These are phyloP conservation scores for Malus asiatica DNA, from an alignment of 306 rosid genomes.

Conservation along the genomic window DNA sequence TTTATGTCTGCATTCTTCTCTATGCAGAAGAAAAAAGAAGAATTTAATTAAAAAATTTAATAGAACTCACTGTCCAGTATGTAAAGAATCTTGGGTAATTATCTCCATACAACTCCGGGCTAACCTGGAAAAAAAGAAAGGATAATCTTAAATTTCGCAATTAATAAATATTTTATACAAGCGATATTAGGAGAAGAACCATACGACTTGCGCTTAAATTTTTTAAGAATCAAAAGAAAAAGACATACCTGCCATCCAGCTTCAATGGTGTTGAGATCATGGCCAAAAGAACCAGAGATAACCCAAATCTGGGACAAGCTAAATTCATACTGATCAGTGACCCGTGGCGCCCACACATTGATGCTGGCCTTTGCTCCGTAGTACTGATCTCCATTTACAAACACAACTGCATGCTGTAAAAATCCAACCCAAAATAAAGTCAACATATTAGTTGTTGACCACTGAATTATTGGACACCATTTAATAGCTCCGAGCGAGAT, in stretches of 20 bases:
- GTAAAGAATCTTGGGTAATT: slow-evolving; percentile 92
- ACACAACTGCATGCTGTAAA: slow-evolving; percentile 90
- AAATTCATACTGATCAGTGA: slow-evolving; percentile 73
- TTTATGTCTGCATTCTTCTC: background rate
- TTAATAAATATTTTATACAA: background rate
- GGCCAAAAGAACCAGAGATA: slow-evolving; percentile 86
- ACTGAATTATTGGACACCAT: background rate
- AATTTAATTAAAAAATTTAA: background rate
- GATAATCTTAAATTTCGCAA: background rate
- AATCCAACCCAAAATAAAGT: background rate
- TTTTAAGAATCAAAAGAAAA: background rate
- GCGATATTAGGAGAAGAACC: background rate
- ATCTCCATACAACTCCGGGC: slow-evolving; percentile 96
- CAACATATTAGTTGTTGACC: background rate
- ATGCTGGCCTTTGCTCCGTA: slow-evolving; percentile 95
- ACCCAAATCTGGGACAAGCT: slow-evolving; percentile 97
- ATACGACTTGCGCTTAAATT: background rate
- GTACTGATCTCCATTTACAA: slow-evolving; percentile 88
- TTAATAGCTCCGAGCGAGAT: too few species aligned
- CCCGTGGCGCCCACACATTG: slow-evolving; percentile 82
- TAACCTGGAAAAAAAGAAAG: slow-evolving; percentile 47
- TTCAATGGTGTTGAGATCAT: slow-evolving; percentile 91
- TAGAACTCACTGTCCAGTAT: slow-evolving; percentile 88
- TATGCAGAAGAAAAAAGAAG: background rate
- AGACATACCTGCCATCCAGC: slow-evolving; percentile 98